These are phyloP conservation scores for Vanrija humicola DNA, from an alignment of 1,284 basidiomycete genomes.

Conservation along the genomic window DNA sequence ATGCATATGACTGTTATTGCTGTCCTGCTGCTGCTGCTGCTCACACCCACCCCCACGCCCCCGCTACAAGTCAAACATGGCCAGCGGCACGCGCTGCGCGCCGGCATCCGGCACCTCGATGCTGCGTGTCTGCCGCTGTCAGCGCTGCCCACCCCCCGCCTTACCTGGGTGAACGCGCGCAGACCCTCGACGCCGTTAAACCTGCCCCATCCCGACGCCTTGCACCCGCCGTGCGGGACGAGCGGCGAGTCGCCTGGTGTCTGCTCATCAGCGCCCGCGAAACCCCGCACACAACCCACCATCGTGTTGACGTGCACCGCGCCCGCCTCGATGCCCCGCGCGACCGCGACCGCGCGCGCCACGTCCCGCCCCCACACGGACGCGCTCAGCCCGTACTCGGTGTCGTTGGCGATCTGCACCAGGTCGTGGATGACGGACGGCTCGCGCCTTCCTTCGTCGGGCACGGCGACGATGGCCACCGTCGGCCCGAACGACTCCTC, in stretches of 20 bases:
- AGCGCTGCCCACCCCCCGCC: not conserved
- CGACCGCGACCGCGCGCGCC: constrained; percentile 53
- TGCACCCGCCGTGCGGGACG: constrained; percentile 21
- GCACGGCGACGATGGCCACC: constrained; percentile 32
- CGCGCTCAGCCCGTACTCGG: constrained; percentile 57
- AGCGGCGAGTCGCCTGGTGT: constrained; percentile 11
- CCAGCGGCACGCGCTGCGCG: constrained; percentile 8
- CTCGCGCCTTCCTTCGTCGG: constrained; percentile 6
- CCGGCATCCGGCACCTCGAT: constrained; percentile 7
- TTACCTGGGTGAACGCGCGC: constrained; percentile 15
- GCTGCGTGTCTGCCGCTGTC: constrained; percentile 5
- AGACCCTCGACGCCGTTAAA: constrained; percentile 33
- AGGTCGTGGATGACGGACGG: constrained; percentile 51
- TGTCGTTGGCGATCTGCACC: constrained; percentile 52
- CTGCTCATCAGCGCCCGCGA: too few species aligned
- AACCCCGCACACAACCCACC: too few species aligned
- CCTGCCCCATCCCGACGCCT: constrained; percentile 28
- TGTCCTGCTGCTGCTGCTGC: too few species aligned
- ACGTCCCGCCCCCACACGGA: constrained; percentile 58
- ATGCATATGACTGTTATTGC: too few species aligned
- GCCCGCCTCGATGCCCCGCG: constrained; percentile 50
- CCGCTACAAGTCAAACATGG: constrained; percentile 10
- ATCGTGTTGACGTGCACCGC: constrained; percentile 24
- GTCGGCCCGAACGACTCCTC: constrained; percentile 62
- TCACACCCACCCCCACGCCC: too few species aligned